A percentile compares a stretch with the other conserved stretches of the same genome.
These are phyloP conservation scores for Myrica gale DNA, from an alignment of 306 rosid species.

Conservation along the genomic window DNA sequence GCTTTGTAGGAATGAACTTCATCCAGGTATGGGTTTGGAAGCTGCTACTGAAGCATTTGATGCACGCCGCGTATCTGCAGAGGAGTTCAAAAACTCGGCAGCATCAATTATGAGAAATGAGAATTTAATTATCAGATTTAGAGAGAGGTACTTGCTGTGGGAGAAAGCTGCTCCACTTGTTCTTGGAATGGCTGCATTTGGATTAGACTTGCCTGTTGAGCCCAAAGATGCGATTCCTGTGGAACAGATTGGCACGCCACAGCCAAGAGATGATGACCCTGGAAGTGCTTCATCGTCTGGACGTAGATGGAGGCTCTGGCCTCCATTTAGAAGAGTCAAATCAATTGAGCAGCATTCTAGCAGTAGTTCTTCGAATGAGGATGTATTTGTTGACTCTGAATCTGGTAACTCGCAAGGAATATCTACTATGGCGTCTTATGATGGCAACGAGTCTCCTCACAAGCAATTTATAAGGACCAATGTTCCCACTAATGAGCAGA, in stretches of 20 bases:
- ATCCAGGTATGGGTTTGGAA: slow-evolving; percentile 66
- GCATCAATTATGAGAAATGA: slow-evolving; percentile 60
- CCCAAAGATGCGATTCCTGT: slow-evolving; percentile 68
- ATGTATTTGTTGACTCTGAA: slow-evolving; percentile 88
- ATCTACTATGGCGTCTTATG: slow-evolving; percentile 38
- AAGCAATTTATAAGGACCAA: slow-evolving; percentile 83
- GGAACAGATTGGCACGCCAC: slow-evolving; percentile 57
- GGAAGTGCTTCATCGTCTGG: slow-evolving; percentile 47
- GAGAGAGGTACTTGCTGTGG: slow-evolving; percentile 75
- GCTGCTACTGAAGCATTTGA: slow-evolving; percentile 78
- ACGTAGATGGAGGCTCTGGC: slow-evolving; percentile 94
- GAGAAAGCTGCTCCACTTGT: slow-evolving; percentile 83
- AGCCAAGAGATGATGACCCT: slow-evolving; percentile 43
- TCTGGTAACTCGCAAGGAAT: slow-evolving; percentile 44
- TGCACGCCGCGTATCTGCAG: slow-evolving; percentile 55
- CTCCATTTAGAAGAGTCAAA: slow-evolving; percentile 88
- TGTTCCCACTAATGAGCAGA: slow-evolving; percentile 92
- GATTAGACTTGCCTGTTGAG: slow-evolving; percentile 62
- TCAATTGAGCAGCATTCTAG: slow-evolving; percentile 73
- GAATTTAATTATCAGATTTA: slow-evolving; percentile 59
- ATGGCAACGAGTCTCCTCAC: slow-evolving; percentile 44
- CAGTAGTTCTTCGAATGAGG: slow-evolving; percentile 65
- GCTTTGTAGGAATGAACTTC: slow-evolving; percentile 77
- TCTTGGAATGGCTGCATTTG: slow-evolving; percentile 74
- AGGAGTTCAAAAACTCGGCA: slow-evolving; percentile 60